Base-by-base conservation (phyloP, 345 rosid genomes). In the Eucalyptus rudis region DNA sequence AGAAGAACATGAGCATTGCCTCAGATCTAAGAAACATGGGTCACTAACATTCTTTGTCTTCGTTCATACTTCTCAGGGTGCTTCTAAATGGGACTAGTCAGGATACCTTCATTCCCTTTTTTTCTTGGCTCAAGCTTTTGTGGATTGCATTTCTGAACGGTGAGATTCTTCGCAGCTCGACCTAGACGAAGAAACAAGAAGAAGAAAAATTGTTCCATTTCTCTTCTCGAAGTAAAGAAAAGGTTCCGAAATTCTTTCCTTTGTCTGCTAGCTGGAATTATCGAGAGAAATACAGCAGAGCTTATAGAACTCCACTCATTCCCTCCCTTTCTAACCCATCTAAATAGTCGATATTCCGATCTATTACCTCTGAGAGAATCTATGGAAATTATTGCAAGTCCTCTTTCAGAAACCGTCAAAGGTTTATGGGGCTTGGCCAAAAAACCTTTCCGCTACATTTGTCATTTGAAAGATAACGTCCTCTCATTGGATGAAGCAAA, bases 381-480 rank as follows among this genome's bases (percentile, higher is more conserved):
- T 56, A 56, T 56, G 62, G 5, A 56, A 1, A 0, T 56, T 6
- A 0, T 56, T 6, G 62, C 62, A 24, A 1, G 6, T 56, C 29
- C 29, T 56, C 62, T 56, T 56, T 56, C 10, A 10, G 62, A 24
- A 56, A 4, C 5, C 62, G 29, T 22, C 62, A 4, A 56, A 56
- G 13, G 1, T 4, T 56, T 24, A 24, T 56, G 62, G 29, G 29
- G 11, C 62, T 56, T 56, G 29, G 27, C 62, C 62, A 22, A 3
- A 1, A 56, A 56, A 24, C 29, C 62, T 1, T 0, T 22, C 13
- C 5, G 62, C 62, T 56, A 8, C 62, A 56, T 56, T 24, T 2
- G 10, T 56, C 5, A 56, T 56, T 13, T 56, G 5, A 56, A 56
- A 22, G 62, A 56, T 24, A 22, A 50, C 3, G 52, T 50, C 17